Conservation (phyloP, 1,284 basidiomycete genomes). For the Heterobasidion annosum region DNA sequence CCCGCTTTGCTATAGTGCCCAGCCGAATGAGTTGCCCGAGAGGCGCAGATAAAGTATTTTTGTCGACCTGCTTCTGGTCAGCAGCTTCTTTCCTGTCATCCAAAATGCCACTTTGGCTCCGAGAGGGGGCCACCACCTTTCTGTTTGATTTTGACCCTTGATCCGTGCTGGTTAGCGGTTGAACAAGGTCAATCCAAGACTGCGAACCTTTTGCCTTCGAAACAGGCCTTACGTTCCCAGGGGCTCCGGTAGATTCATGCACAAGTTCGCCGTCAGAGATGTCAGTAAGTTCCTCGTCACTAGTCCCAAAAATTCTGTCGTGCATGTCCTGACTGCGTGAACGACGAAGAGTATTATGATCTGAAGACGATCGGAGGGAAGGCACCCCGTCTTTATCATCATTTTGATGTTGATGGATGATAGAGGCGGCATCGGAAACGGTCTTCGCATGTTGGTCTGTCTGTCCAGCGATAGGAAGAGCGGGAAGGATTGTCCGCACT, state of each 20-base stretch:
- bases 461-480: not conserved
- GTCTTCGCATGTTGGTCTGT: not conserved
- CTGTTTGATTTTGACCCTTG: no score
- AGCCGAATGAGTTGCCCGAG: not conserved
- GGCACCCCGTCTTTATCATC: not conserved
- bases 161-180: no score
- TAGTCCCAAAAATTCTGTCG: slow-evolving; percentile 18
- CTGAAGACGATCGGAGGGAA: not conserved
- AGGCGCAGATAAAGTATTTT: not conserved
- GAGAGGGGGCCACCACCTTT: no score
- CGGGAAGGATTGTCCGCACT: not conserved
- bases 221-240: not conserved
- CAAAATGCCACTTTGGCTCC: no score
- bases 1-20: not conserved
- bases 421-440: not conserved
- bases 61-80: not conserved
- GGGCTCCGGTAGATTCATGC: not conserved
- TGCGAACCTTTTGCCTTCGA: not conserved
- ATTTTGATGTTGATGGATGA: not conserved
- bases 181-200: not conserved
- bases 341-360: slow-evolving; percentile 4
- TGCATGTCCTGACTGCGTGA: slow-evolving; percentile 14
- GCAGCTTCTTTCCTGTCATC: not conserved
- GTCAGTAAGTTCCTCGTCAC: slow-evolving; percentile 23
- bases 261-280: slow-evolving; percentile 8